Percentiles rank a stretch among this genome's conserved stretches.
Conservation (phyloP, 371 early-diverging fungal genomes). For the Parasitella parasitica region DNA sequence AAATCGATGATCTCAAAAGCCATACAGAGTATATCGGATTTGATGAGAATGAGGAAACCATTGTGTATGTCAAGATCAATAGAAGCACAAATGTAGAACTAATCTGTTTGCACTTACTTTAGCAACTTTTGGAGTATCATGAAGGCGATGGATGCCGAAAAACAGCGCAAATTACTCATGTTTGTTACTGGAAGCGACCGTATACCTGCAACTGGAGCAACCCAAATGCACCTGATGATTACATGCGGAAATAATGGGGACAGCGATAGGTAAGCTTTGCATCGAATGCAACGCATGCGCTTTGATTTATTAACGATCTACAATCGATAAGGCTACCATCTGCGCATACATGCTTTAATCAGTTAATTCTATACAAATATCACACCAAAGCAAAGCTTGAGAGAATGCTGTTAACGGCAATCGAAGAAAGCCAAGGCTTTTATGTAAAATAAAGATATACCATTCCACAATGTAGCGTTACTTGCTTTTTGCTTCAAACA, state of each 20-base stretch:
- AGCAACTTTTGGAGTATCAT: constrained; percentile 91
- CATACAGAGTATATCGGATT: constrained; percentile 82
- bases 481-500: no score
- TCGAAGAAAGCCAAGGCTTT: constrained; percentile 90
- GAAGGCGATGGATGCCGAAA: constrained; percentile 62
- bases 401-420: constrained; percentile 80
- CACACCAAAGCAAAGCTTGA: constrained; percentile 74
- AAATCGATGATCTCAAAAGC: constrained; percentile 73
- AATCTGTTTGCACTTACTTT: not conserved
- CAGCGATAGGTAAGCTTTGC: constrained; percentile 30
- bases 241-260: constrained; percentile 74
- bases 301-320: not conserved
- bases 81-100: not conserved
- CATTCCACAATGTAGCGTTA: no score
- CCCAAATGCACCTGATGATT: constrained; percentile 76
- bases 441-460: constrained; percentile 62
- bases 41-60: constrained; percentile 57
- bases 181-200: constrained; percentile 98
- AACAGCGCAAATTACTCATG: constrained; percentile 81
- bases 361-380: constrained; percentile 84
- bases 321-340: constrained; percentile 75
- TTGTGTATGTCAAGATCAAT: constrained; percentile 30
- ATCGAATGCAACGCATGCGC: not conserved
- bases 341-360: constrained; percentile 98
- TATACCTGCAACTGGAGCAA: constrained; percentile 89